Percentiles rank a stretch among this genome's conserved stretches.
Conservation (phyloP, 768 basidiomycete species). For the Russula olivacea region DNA sequence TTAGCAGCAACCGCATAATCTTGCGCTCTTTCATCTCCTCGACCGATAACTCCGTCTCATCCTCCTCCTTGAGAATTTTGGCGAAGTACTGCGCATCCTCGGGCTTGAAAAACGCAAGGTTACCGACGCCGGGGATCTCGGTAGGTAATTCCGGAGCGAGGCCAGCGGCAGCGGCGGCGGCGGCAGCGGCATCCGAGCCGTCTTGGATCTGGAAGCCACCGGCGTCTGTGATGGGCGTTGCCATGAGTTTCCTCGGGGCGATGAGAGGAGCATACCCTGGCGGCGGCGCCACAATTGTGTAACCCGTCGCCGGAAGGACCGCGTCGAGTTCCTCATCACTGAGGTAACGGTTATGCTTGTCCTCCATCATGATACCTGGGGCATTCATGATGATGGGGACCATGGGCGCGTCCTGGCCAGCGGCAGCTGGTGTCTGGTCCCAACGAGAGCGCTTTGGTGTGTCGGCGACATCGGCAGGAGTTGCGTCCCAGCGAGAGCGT, state of each 20-base stretch:
- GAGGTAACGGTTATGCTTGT: constrained; percentile 94
- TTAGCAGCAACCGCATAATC: constrained; percentile 95
- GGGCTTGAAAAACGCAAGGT: constrained; percentile 94
- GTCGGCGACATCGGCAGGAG: constrained; percentile 70
- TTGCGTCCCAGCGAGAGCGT: constrained; percentile 93
- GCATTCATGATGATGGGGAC: constrained; percentile 84
- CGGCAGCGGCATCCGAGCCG: constrained; percentile 84
- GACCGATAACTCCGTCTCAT: constrained; percentile 85
- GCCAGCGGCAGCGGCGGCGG: constrained; percentile 83
- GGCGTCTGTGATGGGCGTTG: constrained; percentile 46
- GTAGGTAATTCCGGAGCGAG: constrained; percentile 91
- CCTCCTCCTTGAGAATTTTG: constrained; percentile 92
- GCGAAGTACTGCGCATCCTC: constrained; percentile 98
- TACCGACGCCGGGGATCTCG: constrained; percentile 96
- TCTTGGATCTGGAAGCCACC: constrained; percentile 97
- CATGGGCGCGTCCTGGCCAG: constrained; percentile 56
- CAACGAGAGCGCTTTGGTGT: constrained; percentile 90
- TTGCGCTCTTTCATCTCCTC: constrained; percentile 99
- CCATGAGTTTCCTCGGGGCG: constrained; percentile 47
- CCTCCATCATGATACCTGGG: constrained; percentile 76
- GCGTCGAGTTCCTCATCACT: constrained; percentile 94
- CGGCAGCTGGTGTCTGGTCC: constrained; percentile 86
- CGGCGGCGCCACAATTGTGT: constrained; percentile 88
- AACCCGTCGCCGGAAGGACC: constrained; percentile 79
- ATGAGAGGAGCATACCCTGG: constrained; percentile 84